Conservation (phyloP, 2,329 filamentous ascomycete genomes). For the Teratosphaeriaceae sp. region DNA sequence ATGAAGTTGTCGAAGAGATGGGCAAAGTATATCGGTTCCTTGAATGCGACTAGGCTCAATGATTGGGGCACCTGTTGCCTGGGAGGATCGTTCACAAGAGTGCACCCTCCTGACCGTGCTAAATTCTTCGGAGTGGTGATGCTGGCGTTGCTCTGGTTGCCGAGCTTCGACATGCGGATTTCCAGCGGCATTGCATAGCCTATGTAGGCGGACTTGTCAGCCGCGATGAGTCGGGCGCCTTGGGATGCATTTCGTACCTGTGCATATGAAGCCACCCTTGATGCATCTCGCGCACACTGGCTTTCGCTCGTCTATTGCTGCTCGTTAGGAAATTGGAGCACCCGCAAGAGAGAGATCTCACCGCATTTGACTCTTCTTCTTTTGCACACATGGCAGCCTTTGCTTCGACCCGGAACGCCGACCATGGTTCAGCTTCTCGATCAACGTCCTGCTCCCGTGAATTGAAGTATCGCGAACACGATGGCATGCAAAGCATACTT, state of each 20-base stretch:
- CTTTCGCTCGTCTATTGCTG: neutral
- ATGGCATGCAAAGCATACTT: too few relatives aligned
- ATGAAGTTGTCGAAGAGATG: neutral
- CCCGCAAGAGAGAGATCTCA: neutral
- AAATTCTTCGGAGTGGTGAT: too few relatives aligned
- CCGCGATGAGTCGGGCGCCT: too few relatives aligned
- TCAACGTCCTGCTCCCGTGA: too few relatives aligned
- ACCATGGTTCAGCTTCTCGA: neutral
- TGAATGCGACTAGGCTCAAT: neutral
- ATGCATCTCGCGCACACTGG: neutral
- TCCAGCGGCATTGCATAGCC: neutral
- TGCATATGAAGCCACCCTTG: neutral
- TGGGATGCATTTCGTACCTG: neutral
- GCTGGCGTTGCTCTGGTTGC: neutral
- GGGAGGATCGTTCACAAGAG: too few relatives aligned
- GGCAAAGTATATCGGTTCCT: neutral
- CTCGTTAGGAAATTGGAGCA: neutral
- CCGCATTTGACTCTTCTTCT: neutral
- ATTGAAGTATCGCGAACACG: too few relatives aligned
- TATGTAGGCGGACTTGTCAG: neutral
- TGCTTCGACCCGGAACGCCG: neutral
- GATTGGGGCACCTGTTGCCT: neutral
- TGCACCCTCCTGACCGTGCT: too few relatives aligned
- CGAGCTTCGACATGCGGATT: neutral
- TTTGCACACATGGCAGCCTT: neutral